Conservation (phyloP, 441 rosid species). For the Brassica balearica region DNA sequence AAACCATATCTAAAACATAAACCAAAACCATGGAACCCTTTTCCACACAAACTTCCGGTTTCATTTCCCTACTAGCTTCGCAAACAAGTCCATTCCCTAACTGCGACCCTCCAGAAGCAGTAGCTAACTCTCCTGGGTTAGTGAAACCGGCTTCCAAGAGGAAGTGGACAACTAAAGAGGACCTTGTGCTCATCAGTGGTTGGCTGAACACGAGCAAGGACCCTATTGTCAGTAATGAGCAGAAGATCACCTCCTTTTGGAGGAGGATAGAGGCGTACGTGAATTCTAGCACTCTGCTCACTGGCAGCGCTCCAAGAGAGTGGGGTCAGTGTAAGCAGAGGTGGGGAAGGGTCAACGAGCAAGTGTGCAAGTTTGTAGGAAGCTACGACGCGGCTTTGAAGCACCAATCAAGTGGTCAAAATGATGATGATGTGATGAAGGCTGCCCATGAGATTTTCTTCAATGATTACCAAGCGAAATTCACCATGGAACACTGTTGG, state of each 20-base stretch:
- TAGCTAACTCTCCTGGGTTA: neutral
- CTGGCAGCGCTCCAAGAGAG: neutral
- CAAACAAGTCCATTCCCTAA: too few relatives aligned
- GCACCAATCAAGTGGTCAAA: neutral
- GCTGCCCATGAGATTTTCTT: neutral
- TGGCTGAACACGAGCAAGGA: neutral
- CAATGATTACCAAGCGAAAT: neutral
- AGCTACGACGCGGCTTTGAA: neutral
- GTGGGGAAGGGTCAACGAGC: neutral
- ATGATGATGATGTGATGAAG: neutral
- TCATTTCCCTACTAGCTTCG: too few relatives aligned
- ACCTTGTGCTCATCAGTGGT: neutral
- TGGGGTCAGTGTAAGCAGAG: neutral
- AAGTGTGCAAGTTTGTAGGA: neutral
- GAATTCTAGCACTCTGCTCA: neutral
- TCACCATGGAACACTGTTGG: neutral
- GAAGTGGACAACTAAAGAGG: neutral
- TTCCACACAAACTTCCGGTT: too few relatives aligned
- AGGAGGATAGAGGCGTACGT: neutral
- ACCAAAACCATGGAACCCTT: too few relatives aligned
- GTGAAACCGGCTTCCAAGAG: neutral
- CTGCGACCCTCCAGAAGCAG: too few relatives aligned
- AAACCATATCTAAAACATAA: too few relatives aligned
- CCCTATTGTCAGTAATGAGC: neutral
- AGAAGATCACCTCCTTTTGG: neutral